Evolutionary conservation across 2,329 filamentous ascomycete species (phyloP), one percentile per base, ranked within the genome.

Genomic region (Bimuria novae-zelandiae): DNA sequence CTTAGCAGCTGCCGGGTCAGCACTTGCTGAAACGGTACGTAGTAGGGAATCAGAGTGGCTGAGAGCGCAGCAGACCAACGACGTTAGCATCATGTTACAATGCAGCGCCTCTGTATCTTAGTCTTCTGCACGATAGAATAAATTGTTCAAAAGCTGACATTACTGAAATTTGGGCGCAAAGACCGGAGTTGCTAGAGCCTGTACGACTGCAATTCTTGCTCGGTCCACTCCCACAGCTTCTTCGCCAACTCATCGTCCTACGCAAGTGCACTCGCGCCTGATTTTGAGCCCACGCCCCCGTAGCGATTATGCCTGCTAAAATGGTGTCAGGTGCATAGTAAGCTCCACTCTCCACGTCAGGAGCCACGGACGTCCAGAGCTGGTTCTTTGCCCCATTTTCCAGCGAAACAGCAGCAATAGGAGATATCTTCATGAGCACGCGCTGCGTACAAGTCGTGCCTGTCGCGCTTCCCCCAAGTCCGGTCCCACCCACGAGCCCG

Each of bases 401-500:
- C 6, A 56, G 29, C 3, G 41, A 43, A 3, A 29, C 29, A 12
- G 41, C 41, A 12, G 41, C 41, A 43, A 43, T 16, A 21, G 41
- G 27, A 10, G 47, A 27, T 21, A 36, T 19, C n/a, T 32, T 39
- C 16, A 51, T 37, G 1, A 59, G 11, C 7, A 39, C 12, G 32
- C 16, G 3, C 52, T 19, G 27, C 42, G 48, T 7, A 52, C 41
- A 23, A 12, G 25, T 27, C 17, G 45, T 14, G 11, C 27, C 51
- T 4, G 33, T 41, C 3, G 51, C 51, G 14, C 51, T 46, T 7
- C 39, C 46, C 11, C 16, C 19, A 17, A 60, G 42, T 10, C 50
- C 50, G 1, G 78, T 78, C 16, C 41, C 41, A 14, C 62, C 52
- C 17, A 79, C 71, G 23, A 75, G 63, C 3, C 79, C 79, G 0